Percentiles rank a stretch among this genome's conserved stretches.
Conservation (phyloP, 1,284 basidiomycete species). For the Boletellus deceptivus region DNA sequence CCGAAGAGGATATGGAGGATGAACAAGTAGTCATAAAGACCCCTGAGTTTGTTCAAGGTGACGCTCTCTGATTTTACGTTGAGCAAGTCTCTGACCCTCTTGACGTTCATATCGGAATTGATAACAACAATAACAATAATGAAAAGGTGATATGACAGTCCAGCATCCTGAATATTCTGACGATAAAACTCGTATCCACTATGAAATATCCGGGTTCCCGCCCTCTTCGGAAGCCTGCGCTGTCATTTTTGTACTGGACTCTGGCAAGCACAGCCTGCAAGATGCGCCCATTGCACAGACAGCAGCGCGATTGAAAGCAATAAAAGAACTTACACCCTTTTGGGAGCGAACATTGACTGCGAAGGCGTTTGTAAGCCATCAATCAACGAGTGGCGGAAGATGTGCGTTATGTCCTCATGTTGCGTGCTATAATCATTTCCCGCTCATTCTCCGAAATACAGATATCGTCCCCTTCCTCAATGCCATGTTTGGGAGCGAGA, state of each 20-base stretch:
- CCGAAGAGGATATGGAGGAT: constrained; percentile 39
- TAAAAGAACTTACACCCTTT: constrained; percentile 18
- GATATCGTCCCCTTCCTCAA: constrained; percentile 19
- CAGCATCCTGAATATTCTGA: constrained; percentile 9
- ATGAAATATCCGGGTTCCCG: constrained; percentile 47
- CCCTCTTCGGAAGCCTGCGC: constrained; percentile 40
- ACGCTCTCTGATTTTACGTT: constrained; percentile 1
- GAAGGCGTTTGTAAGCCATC: constrained; percentile 26
- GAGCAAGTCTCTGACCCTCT: not conserved
- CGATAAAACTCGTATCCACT: constrained; percentile 35
- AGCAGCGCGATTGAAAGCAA: constrained; percentile 27
- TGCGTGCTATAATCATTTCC: constrained; percentile 1
- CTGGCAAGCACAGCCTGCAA: not conserved
- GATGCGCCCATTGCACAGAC: constrained; percentile 12
- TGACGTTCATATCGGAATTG: not conserved
- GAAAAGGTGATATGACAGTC: constrained; percentile 19
- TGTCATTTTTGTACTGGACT: constrained; percentile 44
- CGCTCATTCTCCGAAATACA: not conserved
- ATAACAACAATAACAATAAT: not conserved
- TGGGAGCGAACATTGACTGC: constrained; percentile 21
- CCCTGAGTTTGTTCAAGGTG: constrained; percentile 45
- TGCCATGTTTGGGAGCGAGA: constrained; percentile 17
- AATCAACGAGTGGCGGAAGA: constrained; percentile 1
- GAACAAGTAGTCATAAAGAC: constrained; percentile 30
- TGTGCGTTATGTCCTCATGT: constrained; percentile 15